These are phyloP conservation scores for Mycena haematopus DNA, from an alignment of 768 basidiomycete genomes.

Conservation along the genomic window DNA sequence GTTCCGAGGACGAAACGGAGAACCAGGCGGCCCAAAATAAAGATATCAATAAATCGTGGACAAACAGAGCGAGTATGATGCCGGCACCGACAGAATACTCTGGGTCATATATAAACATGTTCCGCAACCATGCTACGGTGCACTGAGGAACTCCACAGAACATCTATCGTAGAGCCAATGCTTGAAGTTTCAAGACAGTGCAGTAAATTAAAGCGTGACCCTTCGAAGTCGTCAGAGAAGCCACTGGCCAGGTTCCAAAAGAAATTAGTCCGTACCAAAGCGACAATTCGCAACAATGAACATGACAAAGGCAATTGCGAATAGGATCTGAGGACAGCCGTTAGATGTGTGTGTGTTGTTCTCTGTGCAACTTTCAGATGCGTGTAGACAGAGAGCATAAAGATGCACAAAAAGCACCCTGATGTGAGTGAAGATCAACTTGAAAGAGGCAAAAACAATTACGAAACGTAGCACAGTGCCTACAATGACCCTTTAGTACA, in stretches of 20 bases:
- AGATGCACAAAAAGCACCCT: slow-evolving; percentile 15
- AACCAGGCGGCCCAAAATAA: background rate
- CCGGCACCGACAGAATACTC: slow-evolving; percentile 11
- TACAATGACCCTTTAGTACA: background rate
- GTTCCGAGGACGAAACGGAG: background rate
- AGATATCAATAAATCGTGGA: background rate
- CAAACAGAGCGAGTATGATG: background rate
- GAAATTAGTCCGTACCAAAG: slow-evolving; percentile 2
- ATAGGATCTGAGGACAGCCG: background rate
- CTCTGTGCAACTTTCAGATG: slow-evolving; percentile 5
- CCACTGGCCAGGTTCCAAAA: too few relatives aligned
- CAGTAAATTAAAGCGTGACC: slow-evolving; percentile 11
- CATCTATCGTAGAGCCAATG: background rate
- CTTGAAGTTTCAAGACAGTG: background rate
- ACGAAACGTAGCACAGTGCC: slow-evolving; percentile 19
- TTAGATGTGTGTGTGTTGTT: background rate
- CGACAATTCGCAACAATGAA: slow-evolving; percentile 9
- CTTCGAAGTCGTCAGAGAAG: background rate
- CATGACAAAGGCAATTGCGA: slow-evolving; percentile 12
- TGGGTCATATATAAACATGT: slow-evolving; percentile 1
- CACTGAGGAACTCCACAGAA: background rate
- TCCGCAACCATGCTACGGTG: background rate
- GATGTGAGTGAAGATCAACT: too few relatives aligned
- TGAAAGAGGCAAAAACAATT: too few relatives aligned
- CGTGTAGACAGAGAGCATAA: slow-evolving; percentile 3